A percentile compares a stretch with the other conserved stretches of the same genome.
Conservation (phyloP, 192 early-diverging fungal species). For the Gamsiella multidivaricata region DNA sequence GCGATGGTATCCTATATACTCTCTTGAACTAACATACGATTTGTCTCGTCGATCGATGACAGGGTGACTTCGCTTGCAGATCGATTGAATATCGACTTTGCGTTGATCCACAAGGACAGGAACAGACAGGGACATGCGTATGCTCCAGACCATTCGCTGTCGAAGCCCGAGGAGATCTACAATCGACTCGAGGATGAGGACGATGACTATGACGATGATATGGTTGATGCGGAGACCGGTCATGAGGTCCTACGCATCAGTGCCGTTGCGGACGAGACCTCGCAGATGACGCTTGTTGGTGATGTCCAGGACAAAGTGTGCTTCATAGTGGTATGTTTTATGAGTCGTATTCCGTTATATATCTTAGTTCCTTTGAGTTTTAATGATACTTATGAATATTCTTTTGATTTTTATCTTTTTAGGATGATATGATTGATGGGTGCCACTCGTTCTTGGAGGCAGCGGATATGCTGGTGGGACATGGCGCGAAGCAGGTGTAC, state of each 20-base stretch:
- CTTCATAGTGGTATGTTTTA: slow-evolving; percentile 77
- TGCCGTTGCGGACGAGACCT: slow-evolving; percentile 53
- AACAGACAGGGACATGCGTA: slow-evolving; percentile 56
- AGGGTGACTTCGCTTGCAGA: slow-evolving; percentile 96
- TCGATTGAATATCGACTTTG: slow-evolving; percentile 92
- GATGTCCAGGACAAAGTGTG: slow-evolving; percentile 87
- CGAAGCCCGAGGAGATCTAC: slow-evolving; percentile 45
- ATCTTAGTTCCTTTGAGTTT: neutral
- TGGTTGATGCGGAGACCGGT: slow-evolving; percentile 56
- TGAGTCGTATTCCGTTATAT: slow-evolving; percentile 34
- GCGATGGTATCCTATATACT: neutral
- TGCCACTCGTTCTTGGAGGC: slow-evolving; percentile 91
- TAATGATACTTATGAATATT: neutral
- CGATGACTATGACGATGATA: slow-evolving; percentile 70
- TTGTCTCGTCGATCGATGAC: neutral
- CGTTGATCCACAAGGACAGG: slow-evolving; percentile 92
- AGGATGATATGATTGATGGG: slow-evolving; percentile 97
- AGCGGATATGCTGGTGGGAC: slow-evolving; percentile 87
- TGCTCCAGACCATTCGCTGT: slow-evolving; percentile 29
- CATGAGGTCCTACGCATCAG: slow-evolving; percentile 56
- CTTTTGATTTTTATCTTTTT: neutral
- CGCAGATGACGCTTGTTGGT: slow-evolving; percentile 89
- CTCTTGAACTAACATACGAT: no score
- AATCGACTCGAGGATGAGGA: slow-evolving; percentile 54
- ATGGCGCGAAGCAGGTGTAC: slow-evolving; percentile 82